A percentile compares a stretch with the other conserved stretches of the same genome.
Conservation (phyloP, 1,139 yeast species). For the Candida sp. region DNA sequence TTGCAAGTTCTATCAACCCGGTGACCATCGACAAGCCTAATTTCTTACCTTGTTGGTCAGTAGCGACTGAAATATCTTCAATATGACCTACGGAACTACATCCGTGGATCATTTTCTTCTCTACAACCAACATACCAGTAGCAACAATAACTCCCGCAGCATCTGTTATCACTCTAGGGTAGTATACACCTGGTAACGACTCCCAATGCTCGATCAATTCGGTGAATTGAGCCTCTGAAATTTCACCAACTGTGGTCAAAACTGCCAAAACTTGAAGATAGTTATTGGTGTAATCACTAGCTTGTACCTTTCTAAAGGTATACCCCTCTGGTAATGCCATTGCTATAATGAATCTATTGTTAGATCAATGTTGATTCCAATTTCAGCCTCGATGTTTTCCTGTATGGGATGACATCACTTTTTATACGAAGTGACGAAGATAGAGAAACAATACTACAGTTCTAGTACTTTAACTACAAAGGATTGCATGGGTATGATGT, state of each 20-base stretch:
- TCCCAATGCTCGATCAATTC: conserved; percentile 49
- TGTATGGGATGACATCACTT: too few relatives aligned
- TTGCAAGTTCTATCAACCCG: conserved; percentile 58
- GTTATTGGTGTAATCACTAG: conserved; percentile 44
- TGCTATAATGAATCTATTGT: neutral
- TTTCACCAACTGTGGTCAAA: conserved; percentile 64
- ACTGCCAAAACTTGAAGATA: conserved; percentile 49
- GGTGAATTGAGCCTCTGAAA: conserved; percentile 39
- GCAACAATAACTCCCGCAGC: conserved; percentile 43
- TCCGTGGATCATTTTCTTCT: conserved; percentile 65
- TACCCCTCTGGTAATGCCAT: conserved; percentile 49
- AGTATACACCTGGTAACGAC: conserved; percentile 41
- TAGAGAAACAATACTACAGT: too few relatives aligned
- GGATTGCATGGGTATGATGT: too few relatives aligned
- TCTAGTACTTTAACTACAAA: too few relatives aligned
- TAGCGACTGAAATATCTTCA: conserved; percentile 87
- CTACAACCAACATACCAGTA: conserved; percentile 50
- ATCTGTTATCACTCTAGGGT: conserved; percentile 60
- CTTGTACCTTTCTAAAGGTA: conserved; percentile 44
- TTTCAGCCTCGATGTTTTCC: too few relatives aligned
- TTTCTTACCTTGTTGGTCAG: conserved; percentile 76
- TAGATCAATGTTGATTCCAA: too few relatives aligned
- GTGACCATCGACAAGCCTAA: conserved; percentile 70
- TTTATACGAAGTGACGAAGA: too few relatives aligned
- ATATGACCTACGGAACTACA: conserved; percentile 91